Conservation (phyloP, 1,284 basidiomycete species). For the Blastosporella zonata region DNA sequence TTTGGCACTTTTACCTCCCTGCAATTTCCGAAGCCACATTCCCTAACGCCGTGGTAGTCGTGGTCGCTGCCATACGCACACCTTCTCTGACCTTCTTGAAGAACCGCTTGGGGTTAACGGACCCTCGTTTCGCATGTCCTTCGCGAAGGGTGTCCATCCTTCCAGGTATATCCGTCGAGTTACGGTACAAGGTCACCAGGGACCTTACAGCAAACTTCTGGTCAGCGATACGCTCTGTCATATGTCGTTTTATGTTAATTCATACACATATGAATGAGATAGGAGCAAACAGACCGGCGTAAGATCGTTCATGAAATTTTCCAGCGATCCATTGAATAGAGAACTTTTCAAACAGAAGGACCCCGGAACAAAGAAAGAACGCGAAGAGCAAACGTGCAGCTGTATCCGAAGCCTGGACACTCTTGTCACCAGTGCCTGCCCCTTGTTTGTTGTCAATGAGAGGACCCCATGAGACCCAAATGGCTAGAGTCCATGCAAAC, state of each 20-base stretch:
- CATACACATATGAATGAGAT: background rate
- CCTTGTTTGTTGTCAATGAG: constrained; percentile 51
- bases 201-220: constrained; percentile 80
- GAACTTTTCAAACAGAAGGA: constrained; percentile 83
- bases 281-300: constrained; percentile 53
- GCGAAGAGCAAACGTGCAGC: constrained; percentile 74
- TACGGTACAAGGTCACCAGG: constrained; percentile 75
- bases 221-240: constrained; percentile 72
- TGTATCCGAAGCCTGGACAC: constrained; percentile 41
- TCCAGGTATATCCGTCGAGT: constrained; percentile 72
- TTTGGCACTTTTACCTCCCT: constrained; percentile 45
- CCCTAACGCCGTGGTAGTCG: constrained; percentile 78
- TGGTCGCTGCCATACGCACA: constrained; percentile 70
- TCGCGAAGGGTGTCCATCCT: constrained; percentile 62
- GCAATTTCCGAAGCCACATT: constrained; percentile 74
- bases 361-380: constrained; percentile 66
- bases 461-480: constrained; percentile 71
- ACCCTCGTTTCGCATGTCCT: constrained; percentile 21
- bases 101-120: constrained; percentile 58
- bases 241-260: constrained; percentile 1
- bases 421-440: constrained; percentile 27
- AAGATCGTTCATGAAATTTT: constrained; percentile 88
- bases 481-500: constrained; percentile 66
- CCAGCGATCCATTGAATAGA: constrained; percentile 83
- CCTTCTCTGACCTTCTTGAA: constrained; percentile 75